A percentile compares a stretch with the other conserved stretches of the same genome.
Evolutionary conservation across 1,139 yeast genomes (phyloP).

Genomic region (Yamadazyma blattariae): DNA sequence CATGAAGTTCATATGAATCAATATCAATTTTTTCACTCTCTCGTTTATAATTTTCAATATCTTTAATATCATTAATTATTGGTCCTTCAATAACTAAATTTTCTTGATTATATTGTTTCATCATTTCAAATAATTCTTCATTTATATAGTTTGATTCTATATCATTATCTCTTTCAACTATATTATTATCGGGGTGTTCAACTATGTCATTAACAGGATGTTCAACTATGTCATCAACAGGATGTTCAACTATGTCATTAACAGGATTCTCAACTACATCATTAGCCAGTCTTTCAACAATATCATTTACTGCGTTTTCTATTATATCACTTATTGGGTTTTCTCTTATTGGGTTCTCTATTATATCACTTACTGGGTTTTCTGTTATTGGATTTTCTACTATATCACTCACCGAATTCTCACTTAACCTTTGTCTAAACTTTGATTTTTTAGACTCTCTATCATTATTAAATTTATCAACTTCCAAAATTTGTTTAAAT

Average conservation of each 20-base stretch:
- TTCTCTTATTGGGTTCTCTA: slow-evolving; percentile 2
- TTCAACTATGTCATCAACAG: not conserved
- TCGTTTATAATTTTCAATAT: slow-evolving; percentile 52
- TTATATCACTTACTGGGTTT: slow-evolving; percentile 1
- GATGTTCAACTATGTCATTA: no score
- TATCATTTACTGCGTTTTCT: not conserved
- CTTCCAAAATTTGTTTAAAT: slow-evolving; percentile 1
- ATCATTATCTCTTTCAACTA: not conserved
- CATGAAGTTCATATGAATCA: slow-evolving; percentile 17
- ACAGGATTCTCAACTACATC: slow-evolving; percentile 2
- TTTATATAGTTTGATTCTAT: not conserved
- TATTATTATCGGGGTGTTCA: slow-evolving; percentile 1
- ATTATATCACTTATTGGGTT: not conserved
- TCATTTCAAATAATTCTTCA: slow-evolving; percentile 11
- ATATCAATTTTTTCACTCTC: slow-evolving; percentile 32
- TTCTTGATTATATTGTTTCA: slow-evolving; percentile 27
- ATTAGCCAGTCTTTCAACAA: not conserved
- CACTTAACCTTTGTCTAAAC: not conserved
- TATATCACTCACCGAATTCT: slow-evolving; percentile 5
- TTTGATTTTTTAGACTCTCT: not conserved
- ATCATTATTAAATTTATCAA: not conserved
- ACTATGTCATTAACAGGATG: not conserved
- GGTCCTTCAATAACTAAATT: slow-evolving; percentile 59
- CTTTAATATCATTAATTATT: slow-evolving; percentile 52
- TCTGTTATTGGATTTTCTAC: slow-evolving; percentile 6